phyloP scores from a whole-genome alignment of 805 yeast species.

The Metschnikowia reukaufii region DNA sequence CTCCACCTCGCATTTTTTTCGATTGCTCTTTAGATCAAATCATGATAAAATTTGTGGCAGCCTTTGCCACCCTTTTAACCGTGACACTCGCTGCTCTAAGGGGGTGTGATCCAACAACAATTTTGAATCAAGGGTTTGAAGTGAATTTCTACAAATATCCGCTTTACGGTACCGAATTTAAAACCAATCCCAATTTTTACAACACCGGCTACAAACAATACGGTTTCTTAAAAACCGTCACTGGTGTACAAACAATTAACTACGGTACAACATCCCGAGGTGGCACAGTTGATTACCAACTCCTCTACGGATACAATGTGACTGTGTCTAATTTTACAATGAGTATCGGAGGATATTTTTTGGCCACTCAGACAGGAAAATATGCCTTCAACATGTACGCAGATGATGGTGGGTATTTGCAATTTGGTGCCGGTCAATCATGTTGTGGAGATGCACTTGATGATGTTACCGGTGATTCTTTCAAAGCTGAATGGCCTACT shows the following conservation, averaged over 20 bases:
- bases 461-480: constrained; percentile 4
- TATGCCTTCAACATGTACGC: constrained; percentile 6
- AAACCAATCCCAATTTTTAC: constrained; percentile 6
- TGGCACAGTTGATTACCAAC: neutral
- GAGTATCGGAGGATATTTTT: constrained; percentile 10
- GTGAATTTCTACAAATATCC: constrained; percentile 10
- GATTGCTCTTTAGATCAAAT: neutral
- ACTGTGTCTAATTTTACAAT: constrained; percentile 9
- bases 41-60: too few species aligned
- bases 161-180: neutral
- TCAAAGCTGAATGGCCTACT: constrained; percentile 5
- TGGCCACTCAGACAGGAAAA: constrained; percentile 8
- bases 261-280: neutral
- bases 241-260: constrained; percentile 2
- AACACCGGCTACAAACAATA: constrained; percentile 4
- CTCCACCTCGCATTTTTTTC: too few species aligned
- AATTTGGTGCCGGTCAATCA: constrained; percentile 7
- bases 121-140: constrained; percentile 3
- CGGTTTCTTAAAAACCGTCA: constrained; percentile 1
- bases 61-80: neutral
- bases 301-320: constrained; percentile 3
- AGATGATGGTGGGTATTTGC: constrained; percentile 11
- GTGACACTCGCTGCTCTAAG: constrained; percentile 1
- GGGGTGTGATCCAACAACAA: constrained; percentile 4
- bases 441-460: constrained; percentile 10